Percentiles rank a stretch among this genome's conserved stretches.
Evolutionary conservation across 192 early-diverging fungal species (phyloP).

Genomic region (Coemansia sp.): DNA sequence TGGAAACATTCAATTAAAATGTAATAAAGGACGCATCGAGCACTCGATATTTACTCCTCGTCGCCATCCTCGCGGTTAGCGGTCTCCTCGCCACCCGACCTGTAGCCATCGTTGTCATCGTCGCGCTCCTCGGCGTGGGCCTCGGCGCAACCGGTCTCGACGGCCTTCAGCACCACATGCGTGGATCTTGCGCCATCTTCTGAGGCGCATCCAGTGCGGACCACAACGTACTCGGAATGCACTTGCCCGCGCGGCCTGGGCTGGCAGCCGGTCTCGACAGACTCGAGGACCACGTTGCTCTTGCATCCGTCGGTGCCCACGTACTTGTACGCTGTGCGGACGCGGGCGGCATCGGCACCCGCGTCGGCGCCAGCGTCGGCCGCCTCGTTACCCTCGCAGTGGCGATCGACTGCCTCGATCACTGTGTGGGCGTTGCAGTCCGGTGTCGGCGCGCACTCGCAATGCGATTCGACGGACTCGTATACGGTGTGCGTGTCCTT

Average conservation of each 20-base stretch:
- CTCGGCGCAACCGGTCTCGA: slow-evolving; percentile 11
- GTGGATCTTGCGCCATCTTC: neutral
- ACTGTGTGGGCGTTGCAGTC: no score
- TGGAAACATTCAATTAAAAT: no score
- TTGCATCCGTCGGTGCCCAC: slow-evolving; percentile 11
- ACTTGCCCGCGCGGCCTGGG: neutral
- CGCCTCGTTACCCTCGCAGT: neutral
- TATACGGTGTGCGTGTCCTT: slow-evolving; percentile 29
- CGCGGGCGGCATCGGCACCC: no score
- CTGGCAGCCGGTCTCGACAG: neutral
- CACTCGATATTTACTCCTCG: neutral
- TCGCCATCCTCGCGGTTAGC: slow-evolving; percentile 4
- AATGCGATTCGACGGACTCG: slow-evolving; percentile 18
- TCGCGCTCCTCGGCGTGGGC: neutral
- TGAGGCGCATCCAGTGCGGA: neutral
- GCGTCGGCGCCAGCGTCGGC: no score
- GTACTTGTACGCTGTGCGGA: slow-evolving; percentile 15
- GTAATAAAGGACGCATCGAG: no score
- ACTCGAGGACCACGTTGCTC: slow-evolving; percentile 20
- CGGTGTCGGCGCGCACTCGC: neutral
- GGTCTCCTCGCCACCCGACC: neutral
- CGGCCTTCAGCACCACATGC: slow-evolving; percentile 11
- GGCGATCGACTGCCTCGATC: slow-evolving; percentile 20
- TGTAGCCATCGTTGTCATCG: neutral
- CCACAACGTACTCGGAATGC: slow-evolving; percentile 2